Evolutionary conservation across 345 rosid species (phyloP), one percentile per base, ranked within the genome.

Genomic region (Pugionium cornutum): DNA sequence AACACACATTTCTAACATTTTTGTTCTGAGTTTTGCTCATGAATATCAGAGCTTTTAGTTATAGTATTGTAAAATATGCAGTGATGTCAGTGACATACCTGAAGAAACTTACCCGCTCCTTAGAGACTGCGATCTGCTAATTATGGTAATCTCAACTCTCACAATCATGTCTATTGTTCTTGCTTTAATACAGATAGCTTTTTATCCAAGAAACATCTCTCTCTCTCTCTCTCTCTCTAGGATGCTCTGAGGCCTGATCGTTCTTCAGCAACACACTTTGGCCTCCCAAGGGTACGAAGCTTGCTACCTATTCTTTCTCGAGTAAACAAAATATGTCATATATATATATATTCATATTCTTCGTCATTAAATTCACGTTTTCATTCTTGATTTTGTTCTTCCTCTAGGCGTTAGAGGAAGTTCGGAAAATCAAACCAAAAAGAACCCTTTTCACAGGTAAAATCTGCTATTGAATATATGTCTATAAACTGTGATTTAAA

Each of bases 31-130:
- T 18, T 54, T 25, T 31, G 55, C 48, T 39, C 40, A 39, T 48
- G 47, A 37, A 18, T 35, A 37, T 54, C 33, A 28, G 42, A 50
- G 55, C 43, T 37, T 53, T 30, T 44, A 59, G 9, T 53, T 50
- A 53, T 67, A 7, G 28, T 45, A 37, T n/a, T 45, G 9, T 30
- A 25, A 73, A 9, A 41, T 64, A 62, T 83, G 76, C 84, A 92
- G 98, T 55, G 92, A 89, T 80, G 96, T 86, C 11, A 89, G 96
- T 61, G 92, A 89, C 26, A 89, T 89, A 68, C 98, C 92, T 27
- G 86, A 87, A 77, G 88, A 92, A 84, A 87, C 96, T 30, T 92
- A 89, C 78, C 87, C 87, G n/a, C 86, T 89, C 43, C 81, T 87
- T 9, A 41, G 56, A 80, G 83, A 84, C 65, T 89, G 88, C 9